Base-by-base conservation (phyloP, 2,329 filamentous ascomycete genomes). In the Ophiostoma sp. region DNA sequence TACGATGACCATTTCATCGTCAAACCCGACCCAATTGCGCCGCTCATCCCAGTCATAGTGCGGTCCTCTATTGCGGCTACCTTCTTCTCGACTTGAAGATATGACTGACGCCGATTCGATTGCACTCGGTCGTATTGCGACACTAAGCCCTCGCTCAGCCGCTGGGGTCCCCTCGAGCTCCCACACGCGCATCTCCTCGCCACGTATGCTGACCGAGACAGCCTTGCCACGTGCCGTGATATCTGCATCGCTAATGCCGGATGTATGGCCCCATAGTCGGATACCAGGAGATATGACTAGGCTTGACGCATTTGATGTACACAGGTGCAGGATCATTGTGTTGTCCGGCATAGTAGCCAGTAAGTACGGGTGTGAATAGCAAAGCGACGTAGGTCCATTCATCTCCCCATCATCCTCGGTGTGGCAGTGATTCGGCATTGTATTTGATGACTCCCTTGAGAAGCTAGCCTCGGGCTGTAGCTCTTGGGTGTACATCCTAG, bases 1-100 rank as follows among this genome's bases (percentile, higher is more conserved):
- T 58, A 97, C 87, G 70, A 96, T 88, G n/a, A 97, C 90, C 79
- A 92, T 92, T 77, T 96, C 91, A 60, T 96, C 92, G 74, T 97
- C 92, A 74, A 97, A 97, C 0, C 91, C 92, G 8, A 97, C 87
- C 86, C 90, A 94, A 66, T 84, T 84, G 69, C 82, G 79, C 65
- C 78, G 77, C 69, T 82, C 82, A 47, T 84, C 80, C 76, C 79
- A 79, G 38, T 75, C 74, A n/a, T 62, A 64, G 9, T 42, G 9
- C 44, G 58, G 69, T n/a, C 38, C 74, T 42, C 73, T 67, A n/a
- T 70, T 64, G 5, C 38, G 68, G 40, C 69, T 55, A 1, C 65
- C 67, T 12, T 27, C 27, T 41, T 55, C 5, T 38, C 45, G 60
- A 14, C 40, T 27, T 44, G 40, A 41, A 42, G 12, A 9, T 36